Base-by-base conservation (phyloP, 2,329 filamentous ascomycete species). In the Byssothecium circinans region DNA sequence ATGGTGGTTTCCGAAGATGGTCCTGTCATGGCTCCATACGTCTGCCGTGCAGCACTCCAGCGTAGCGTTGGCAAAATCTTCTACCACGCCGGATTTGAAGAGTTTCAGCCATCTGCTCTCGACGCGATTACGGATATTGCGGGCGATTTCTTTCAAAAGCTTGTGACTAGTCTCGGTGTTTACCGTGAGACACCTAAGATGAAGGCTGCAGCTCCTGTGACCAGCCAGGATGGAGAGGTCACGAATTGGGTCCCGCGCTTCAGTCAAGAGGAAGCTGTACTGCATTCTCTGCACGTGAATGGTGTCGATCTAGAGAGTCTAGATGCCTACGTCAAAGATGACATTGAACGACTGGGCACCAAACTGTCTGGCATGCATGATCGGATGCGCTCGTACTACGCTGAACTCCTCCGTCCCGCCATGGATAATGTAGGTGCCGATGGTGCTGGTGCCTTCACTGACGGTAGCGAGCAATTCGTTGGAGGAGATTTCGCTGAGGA, bases 401-500 rank as follows among this genome's bases (percentile, higher is more conserved):
- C 91, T n/a, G 94, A 99, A 65, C 82, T 99, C 19, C 78, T 99
- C 49, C 89, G 94, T 19, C 94, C 94, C 39, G 94, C 92, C 22
- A 81, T 99, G 43, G 82, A 84, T 25, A 74, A 95, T 61, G 84
- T 82, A 36, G 87, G 88, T 29, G 82, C 83, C 25, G 94, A 97
- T 65, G 94, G 91, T 29, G 91, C 87, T 4, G 88, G 87, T 47
- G 89, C 91, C 6, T 99, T 99, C 78, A 90, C 95, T 53, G 94
- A 99, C 62, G 92, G 91, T 56, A 96, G 91, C 70, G 94, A 99
- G 56, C 94, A 97, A 67, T 99, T 97, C 60, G 86, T 96, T 39
- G 90, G 89, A 37, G 94, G 94, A 52, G 94, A 99, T 71, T 99
- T 99, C 69, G 94, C 94, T 0, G 94, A 96, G 68, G 94, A 99